Percentiles rank a stretch among this genome's conserved stretches.
Conservation (phyloP, 2,329 filamentous ascomycete species). For the Trichoderma gracile region DNA sequence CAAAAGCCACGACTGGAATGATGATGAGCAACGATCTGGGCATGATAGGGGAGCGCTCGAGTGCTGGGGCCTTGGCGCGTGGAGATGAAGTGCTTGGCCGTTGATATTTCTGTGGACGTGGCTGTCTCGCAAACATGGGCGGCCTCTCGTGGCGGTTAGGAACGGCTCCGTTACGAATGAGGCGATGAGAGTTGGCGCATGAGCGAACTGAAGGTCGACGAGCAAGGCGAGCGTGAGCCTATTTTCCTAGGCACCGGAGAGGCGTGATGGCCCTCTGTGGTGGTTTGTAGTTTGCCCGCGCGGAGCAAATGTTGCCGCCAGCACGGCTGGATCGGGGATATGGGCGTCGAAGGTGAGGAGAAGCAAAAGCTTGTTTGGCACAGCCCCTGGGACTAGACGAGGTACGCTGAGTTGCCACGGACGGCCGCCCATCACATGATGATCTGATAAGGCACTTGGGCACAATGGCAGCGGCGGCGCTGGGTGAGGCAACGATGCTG, state of each 20-base stretch:
- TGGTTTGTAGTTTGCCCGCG: not conserved
- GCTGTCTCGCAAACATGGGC: constrained; percentile 13
- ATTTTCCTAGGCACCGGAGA: not conserved
- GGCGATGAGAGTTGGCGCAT: not conserved
- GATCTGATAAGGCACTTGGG: constrained; percentile 22
- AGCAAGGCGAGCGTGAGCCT: not conserved
- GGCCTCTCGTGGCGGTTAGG: constrained; percentile 23
- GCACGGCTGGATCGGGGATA: constrained; percentile 3
- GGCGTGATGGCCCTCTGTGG: not conserved
- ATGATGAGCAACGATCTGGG: not conserved
- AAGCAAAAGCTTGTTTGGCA: constrained; percentile 16
- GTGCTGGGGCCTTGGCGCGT: constrained; percentile 7
- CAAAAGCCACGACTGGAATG: not conserved
- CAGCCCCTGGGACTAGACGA: constrained; percentile 17
- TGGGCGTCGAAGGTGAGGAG: not conserved
- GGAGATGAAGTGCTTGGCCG: not conserved
- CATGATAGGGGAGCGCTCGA: not conserved
- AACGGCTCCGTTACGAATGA: not conserved
- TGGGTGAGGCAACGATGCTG: not conserved
- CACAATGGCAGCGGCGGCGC: not conserved
- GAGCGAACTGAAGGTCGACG: no score
- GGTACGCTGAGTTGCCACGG: constrained; percentile 11
- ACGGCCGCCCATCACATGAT: constrained; percentile 23
- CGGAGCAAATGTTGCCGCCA: not conserved
- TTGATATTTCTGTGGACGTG: constrained; percentile 2